phyloP scores from a whole-genome alignment of 352 stramenopile genomes.

The Globisporangium ultimum region DNA sequence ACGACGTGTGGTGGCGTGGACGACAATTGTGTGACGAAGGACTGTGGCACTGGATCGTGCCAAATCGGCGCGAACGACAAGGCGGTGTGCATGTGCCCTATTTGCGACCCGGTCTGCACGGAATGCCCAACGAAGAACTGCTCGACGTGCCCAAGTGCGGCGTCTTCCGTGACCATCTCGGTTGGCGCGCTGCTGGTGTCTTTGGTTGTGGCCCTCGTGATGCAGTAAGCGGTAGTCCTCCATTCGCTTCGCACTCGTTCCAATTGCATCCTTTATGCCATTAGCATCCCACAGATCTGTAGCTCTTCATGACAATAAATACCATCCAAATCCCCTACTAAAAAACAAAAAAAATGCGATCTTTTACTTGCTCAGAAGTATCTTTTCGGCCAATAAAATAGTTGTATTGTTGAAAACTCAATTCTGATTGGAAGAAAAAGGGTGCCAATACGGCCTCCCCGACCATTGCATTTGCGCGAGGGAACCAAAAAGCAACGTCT shows the following conservation, averaged over 20 bases:
- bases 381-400: neutral
- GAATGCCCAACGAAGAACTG: slow-evolving; percentile 19
- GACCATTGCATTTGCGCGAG: slow-evolving; percentile 14
- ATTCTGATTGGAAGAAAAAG: slow-evolving; percentile 5
- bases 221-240: slow-evolving; percentile 12
- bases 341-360: slow-evolving; percentile 11
- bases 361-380: neutral
- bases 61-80: slow-evolving; percentile 19
- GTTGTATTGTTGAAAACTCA: neutral
- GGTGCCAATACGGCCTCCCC: slow-evolving; percentile 1
- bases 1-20: slow-evolving; percentile 43
- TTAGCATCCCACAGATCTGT: too few relatives aligned
- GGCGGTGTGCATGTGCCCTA: slow-evolving; percentile 28
- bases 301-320: slow-evolving; percentile 3
- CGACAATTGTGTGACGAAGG: slow-evolving; percentile 27
- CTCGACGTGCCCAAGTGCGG: slow-evolving; percentile 23
- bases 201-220: slow-evolving; percentile 14
- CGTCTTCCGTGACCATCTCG: slow-evolving; percentile 24
- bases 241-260: neutral
- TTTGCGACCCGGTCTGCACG: slow-evolving; percentile 29
- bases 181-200: slow-evolving; percentile 22
- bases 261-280: neutral
- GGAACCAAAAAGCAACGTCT: slow-evolving; percentile 9
- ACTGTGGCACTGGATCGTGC: slow-evolving; percentile 26
- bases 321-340: slow-evolving; percentile 1